Conservation (phyloP, 2,329 filamentous ascomycete species). For the Tricladium varicosporioides region DNA sequence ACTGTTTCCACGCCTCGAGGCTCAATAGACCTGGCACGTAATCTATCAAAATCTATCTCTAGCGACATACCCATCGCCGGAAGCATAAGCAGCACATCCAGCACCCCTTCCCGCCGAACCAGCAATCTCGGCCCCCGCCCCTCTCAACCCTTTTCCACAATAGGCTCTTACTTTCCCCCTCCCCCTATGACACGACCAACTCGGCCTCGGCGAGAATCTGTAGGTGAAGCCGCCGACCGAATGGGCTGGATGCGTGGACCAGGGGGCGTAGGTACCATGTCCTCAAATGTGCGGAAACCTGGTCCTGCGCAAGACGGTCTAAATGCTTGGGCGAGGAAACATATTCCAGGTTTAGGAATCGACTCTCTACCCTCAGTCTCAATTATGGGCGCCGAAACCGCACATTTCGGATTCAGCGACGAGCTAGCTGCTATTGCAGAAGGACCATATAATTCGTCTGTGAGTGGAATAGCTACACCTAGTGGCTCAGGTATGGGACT, state of each 20-base stretch:
- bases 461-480: conserved; percentile 37
- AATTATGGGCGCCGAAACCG: conserved; percentile 58
- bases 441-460: conserved; percentile 28
- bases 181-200: conserved; percentile 19
- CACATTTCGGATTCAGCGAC: conserved; percentile 49
- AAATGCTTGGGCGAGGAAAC: conserved; percentile 80
- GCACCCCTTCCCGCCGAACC: conserved; percentile 24
- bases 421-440: conserved; percentile 43
- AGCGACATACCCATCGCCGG: too few relatives aligned
- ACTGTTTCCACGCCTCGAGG: conserved; percentile 59
- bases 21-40: conserved; percentile 28
- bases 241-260: conserved; percentile 74
- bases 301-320: conserved; percentile 83
- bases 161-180: conserved; percentile 31
- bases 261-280: conserved; percentile 84
- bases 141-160: conserved; percentile 14
- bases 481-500: conserved; percentile 53
- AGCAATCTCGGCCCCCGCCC: conserved; percentile 26
- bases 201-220: conserved; percentile 31
- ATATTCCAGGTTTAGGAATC: conserved; percentile 75
- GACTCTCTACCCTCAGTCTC: conserved; percentile 67
- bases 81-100: conserved; percentile 18
- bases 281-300: conserved; percentile 65
- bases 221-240: conserved; percentile 38
- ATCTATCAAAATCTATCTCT: conserved; percentile 18